Percentiles rank a stretch among this genome's conserved stretches.
These are phyloP conservation scores for Sclerotinia subarctica DNA, from an alignment of 2,329 filamentous ascomycete genomes.

Conservation along the genomic window DNA sequence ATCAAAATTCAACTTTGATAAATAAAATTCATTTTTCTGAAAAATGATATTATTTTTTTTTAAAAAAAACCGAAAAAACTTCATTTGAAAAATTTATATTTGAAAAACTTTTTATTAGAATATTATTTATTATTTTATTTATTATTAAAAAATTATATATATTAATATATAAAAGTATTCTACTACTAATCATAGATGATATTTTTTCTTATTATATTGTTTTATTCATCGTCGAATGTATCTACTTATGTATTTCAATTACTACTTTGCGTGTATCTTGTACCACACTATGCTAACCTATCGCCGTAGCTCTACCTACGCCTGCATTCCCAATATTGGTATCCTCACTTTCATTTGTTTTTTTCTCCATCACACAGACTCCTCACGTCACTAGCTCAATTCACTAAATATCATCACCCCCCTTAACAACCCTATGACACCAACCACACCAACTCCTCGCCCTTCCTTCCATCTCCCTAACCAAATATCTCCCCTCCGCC, in stretches of 20 bases:
- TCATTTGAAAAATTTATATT: no score
- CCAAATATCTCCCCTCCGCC: conserved; percentile 61
- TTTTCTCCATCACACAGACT: not conserved
- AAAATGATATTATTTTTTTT: no score
- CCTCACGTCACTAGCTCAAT: no score
- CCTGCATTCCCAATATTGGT: not conserved
- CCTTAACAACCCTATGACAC: conserved; percentile 75
- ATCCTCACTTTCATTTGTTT: not conserved
- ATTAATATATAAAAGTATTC: no score
- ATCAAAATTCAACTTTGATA: no score
- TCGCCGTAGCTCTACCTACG: not conserved
- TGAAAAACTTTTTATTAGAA: no score
- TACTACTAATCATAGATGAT: no score
- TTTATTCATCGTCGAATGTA: not conserved
- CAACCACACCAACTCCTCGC: conserved; percentile 87
- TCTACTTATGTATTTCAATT: not conserved
- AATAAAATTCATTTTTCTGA: no score
- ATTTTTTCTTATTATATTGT: no score
- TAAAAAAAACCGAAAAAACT: no score
- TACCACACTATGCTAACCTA: not conserved
- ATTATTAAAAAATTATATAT: no score
- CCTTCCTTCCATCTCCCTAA: conserved; percentile 64
- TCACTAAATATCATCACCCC: conserved; percentile 45
- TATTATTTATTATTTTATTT: no score
- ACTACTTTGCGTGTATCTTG: not conserved